Percentiles rank a stretch among this genome's conserved stretches.
Evolutionary conservation across 148 eudicot genomes (phyloP).

Genomic region (Cornus kousa): DNA sequence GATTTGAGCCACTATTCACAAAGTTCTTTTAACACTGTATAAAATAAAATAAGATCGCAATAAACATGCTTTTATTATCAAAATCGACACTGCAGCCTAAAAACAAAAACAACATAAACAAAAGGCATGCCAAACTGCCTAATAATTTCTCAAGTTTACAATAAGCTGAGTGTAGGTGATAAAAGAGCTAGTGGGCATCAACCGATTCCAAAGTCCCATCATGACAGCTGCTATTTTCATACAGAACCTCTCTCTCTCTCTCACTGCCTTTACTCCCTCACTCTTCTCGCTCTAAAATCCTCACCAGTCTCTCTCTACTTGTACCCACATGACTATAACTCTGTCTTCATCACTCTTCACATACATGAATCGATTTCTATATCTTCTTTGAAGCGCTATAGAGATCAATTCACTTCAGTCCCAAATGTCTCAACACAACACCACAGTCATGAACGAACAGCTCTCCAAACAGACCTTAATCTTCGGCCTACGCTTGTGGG

Average conservation of each 20-base stretch:
- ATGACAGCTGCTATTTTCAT: background rate
- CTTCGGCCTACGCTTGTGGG: constrained; percentile 53
- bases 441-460: constrained; percentile 37
- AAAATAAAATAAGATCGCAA: too few relatives aligned
- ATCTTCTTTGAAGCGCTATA: background rate
- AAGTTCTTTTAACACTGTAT: too few relatives aligned
- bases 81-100: too few relatives aligned
- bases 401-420: background rate
- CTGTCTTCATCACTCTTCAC: background rate
- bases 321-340: background rate
- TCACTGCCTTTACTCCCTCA: background rate
- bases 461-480: constrained; percentile 49
- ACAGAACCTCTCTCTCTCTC: background rate
- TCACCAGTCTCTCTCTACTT: background rate
- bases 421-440: constrained; percentile 3
- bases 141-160: too few relatives aligned
- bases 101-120: too few relatives aligned
- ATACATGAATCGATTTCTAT: background rate
- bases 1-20: too few relatives aligned
- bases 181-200: background rate
- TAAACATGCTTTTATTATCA: too few relatives aligned
- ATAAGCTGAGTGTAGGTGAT: background rate
- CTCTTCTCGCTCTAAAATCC: background rate
- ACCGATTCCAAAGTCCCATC: background rate
- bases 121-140: too few relatives aligned